Conservation (phyloP, 1,284 basidiomycete genomes). For the Ganoderma multipileum region DNA sequence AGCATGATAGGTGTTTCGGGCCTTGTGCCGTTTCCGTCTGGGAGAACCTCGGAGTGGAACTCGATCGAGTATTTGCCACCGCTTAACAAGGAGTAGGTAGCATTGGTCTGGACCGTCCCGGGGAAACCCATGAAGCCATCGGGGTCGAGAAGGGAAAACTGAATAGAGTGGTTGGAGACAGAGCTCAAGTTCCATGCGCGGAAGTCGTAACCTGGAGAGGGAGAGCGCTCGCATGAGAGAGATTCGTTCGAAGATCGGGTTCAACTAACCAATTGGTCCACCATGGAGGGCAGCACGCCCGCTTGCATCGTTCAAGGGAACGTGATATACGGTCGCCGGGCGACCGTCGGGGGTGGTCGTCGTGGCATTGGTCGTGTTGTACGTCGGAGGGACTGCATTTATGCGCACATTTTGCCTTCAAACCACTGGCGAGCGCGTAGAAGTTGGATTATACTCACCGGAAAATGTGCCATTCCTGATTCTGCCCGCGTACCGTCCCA, state of each 20-base stretch:
- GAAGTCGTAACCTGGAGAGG: background rate
- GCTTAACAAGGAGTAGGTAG: background rate
- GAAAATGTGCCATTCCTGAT: conserved; percentile 6
- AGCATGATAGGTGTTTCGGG: conserved; percentile 2
- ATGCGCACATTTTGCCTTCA: background rate
- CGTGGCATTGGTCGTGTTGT: conserved; percentile 1
- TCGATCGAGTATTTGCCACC: conserved; percentile 7
- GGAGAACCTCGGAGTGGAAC: conserved; percentile 3
- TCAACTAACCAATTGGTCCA: background rate
- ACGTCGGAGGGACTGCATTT: conserved; percentile 4
- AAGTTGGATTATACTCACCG: background rate
- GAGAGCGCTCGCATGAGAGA: background rate
- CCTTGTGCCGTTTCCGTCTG: background rate
- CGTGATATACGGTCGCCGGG: background rate
- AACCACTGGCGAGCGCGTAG: background rate
- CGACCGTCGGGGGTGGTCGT: background rate
- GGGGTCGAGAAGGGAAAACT: conserved; percentile 4
- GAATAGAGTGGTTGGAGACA: background rate
- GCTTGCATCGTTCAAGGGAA: conserved; percentile 1
- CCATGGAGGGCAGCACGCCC: conserved; percentile 4
- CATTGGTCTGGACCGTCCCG: background rate
- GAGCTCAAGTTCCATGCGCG: conserved; percentile 1
- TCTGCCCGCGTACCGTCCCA: conserved; percentile 3
- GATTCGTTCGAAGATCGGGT: too few species aligned
- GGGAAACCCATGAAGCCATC: conserved; percentile 5